phyloP scores from a whole-genome alignment of 202 grass and related monocot species.

The Hordeum pubiflorum region DNA sequence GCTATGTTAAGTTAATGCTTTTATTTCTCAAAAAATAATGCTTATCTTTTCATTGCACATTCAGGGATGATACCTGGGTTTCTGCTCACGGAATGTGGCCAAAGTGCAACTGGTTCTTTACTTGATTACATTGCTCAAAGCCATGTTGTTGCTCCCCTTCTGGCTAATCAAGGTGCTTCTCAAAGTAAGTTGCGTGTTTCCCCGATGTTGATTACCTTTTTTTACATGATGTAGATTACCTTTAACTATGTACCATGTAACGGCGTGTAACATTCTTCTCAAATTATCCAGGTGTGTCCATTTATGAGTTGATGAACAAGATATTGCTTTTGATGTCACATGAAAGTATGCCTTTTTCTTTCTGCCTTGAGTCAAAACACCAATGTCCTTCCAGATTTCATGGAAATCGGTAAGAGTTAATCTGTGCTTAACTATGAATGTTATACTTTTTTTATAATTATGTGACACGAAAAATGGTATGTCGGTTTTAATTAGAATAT shows the following conservation, averaged over 20 bases:
- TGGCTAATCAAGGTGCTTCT: too few relatives aligned
- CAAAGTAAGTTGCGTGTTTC: too few relatives aligned
- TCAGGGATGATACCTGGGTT: too few relatives aligned
- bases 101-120: too few relatives aligned
- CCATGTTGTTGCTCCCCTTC: too few relatives aligned
- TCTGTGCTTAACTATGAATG: slow-evolving; percentile 2
- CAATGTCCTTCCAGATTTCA: slow-evolving; percentile 57
- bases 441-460: neutral
- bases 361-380: too few relatives aligned
- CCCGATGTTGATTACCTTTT: too few relatives aligned
- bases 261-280: slow-evolving; percentile 2
- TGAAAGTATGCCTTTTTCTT: slow-evolving; percentile 44
- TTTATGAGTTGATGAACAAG: slow-evolving; percentile 78
- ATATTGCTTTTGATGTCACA: slow-evolving; percentile 54
- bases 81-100: too few relatives aligned
- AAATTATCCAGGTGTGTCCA: slow-evolving; percentile 46
- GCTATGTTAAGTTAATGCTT: neutral
- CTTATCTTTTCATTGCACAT: neutral
- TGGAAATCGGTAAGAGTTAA: slow-evolving; percentile 56
- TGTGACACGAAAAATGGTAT: neutral
- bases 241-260: neutral
- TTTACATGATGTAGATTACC: neutral
- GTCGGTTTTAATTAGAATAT: neutral
- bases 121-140: too few relatives aligned
- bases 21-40: slow-evolving; percentile 61